Conservation (phyloP, 1,284 basidiomycete species). For the Melampsora larici-populina region DNA sequence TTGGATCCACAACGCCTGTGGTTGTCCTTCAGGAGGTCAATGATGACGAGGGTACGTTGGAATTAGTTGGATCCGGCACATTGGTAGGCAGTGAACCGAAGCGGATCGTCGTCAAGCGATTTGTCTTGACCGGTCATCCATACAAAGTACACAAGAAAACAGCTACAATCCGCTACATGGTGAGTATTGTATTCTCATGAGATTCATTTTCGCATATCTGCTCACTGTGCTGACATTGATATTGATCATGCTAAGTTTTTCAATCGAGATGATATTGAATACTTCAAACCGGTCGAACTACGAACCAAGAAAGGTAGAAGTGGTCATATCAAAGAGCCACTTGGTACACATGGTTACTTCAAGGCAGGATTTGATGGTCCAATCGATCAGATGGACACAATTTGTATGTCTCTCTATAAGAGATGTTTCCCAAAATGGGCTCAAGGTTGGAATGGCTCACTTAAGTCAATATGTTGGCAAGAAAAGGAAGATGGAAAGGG, state of each 20-base stretch:
- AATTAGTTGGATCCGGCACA: slow-evolving; percentile 81
- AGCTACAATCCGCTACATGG: slow-evolving; percentile 95
- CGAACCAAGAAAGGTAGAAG: slow-evolving; percentile 86
- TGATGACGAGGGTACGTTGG: slow-evolving; percentile 48
- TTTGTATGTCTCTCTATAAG: slow-evolving; percentile 87
- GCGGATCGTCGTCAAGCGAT: slow-evolving; percentile 84
- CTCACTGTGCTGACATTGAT: background rate
- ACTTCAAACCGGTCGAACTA: slow-evolving; percentile 88
- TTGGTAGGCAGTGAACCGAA: slow-evolving; percentile 87
- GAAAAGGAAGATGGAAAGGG: background rate
- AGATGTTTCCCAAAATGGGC: slow-evolving; percentile 80
- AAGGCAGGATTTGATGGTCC: slow-evolving; percentile 91
- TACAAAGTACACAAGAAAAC: slow-evolving; percentile 98
- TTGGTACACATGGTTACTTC: slow-evolving; percentile 98
- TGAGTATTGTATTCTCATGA: slow-evolving; percentile 52
- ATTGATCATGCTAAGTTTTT: slow-evolving; percentile 26
- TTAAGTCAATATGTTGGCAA: background rate
- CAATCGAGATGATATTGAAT: slow-evolving; percentile 73
- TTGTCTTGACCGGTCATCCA: slow-evolving; percentile 90
- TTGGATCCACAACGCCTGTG: slow-evolving; percentile 61
- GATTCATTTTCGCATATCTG: background rate
- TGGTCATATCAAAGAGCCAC: slow-evolving; percentile 83
- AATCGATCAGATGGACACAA: slow-evolving; percentile 91
- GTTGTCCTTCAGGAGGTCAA: slow-evolving; percentile 46
- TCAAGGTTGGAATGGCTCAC: slow-evolving; percentile 1